Base-by-base conservation (phyloP, 2,329 filamentous ascomycete genomes). In the Curvularia verruculosa region DNA sequence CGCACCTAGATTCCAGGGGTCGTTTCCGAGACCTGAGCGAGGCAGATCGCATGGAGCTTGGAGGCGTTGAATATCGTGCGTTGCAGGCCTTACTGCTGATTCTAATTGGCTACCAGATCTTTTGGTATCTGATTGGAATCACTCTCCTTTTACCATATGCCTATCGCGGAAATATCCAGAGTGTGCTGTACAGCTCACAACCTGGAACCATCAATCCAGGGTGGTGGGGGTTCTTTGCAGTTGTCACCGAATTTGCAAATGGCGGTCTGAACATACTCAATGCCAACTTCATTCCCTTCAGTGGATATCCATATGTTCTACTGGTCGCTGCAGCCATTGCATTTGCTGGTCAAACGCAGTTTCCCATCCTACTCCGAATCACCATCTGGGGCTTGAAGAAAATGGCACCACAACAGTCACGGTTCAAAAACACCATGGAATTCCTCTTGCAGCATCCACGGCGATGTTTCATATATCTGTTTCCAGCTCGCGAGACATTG, bases 391-490 rank as follows among this genome's bases (percentile, higher is more conserved):
- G 70, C 6, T 79, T 83, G 64, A 82, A 77, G 45, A 84, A 81
- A 61, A 50, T 81, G 3, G 68, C 78, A 0, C 81, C 82, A 0
- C 68, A 76, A 4, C 52, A 72, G 48, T 72, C 69, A 8, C 57
- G 77, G 0, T 77, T 78, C 46, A 72, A 75, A 1, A 80, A 82
- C 34, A 82, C 83, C 0, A 73, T 88, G 0, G 73, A 77, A 1
- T 89, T 88, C 60, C 75, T 89, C 0, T 80, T 89, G 10, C 81
- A 87, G 49, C 84, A 89, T 68, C 87, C 86, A 0, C 80, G 86
- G 44, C 78, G 86, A 6, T 87, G 85, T 63, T 88, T 86, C 65
- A 87, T 85, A 0, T 84, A 86, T 21, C 77, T 91, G 1, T 90
- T 90, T 62, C 86, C 87, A 0, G 79, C 82, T 2, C 79, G 82